Evolutionary conservation across 1,284 basidiomycete genomes (phyloP).

Genomic region (Acaromyces ingoldii): DNA sequence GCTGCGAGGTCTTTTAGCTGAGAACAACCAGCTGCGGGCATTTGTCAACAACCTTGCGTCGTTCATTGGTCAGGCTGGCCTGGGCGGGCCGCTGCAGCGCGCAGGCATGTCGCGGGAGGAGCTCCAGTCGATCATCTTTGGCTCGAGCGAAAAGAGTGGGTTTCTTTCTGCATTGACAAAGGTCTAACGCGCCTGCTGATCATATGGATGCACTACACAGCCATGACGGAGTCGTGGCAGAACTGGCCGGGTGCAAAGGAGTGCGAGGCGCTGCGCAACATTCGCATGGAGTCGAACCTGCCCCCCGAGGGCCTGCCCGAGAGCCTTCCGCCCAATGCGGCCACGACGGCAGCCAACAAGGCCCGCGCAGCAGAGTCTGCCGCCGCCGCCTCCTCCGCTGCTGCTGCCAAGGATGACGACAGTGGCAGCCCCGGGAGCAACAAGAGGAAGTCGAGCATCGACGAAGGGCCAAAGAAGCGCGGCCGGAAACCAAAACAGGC

Average conservation of each 20-base stretch:
- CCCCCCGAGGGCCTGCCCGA: constrained; percentile 41
- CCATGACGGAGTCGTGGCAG: constrained; percentile 37
- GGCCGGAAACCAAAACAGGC: background rate
- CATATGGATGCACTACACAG: background rate
- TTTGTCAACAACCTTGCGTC: constrained; percentile 28
- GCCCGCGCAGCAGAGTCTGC: background rate
- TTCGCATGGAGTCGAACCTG: constrained; percentile 37
- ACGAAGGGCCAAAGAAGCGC: background rate
- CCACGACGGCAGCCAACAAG: background rate
- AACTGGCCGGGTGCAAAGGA: constrained; percentile 41
- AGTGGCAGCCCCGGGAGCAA: too few relatives aligned
- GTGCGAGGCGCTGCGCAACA: constrained; percentile 32
- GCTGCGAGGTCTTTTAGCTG: constrained; percentile 31
- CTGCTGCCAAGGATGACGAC: background rate
- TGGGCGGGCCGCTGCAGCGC: constrained; percentile 32
- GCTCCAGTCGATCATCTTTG: constrained; percentile 26
- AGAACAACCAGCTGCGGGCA: constrained; percentile 38
- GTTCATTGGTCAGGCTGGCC: constrained; percentile 32
- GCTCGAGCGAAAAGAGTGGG: constrained; percentile 27
- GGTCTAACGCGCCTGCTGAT: background rate
- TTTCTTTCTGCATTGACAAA: background rate
- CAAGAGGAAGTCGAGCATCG: background rate
- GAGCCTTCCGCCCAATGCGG: background rate
- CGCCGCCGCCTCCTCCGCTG: too few relatives aligned
- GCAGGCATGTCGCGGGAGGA: constrained; percentile 24